Conservation (phyloP, 192 early-diverging fungal species). For the Coemansia sp. region DNA sequence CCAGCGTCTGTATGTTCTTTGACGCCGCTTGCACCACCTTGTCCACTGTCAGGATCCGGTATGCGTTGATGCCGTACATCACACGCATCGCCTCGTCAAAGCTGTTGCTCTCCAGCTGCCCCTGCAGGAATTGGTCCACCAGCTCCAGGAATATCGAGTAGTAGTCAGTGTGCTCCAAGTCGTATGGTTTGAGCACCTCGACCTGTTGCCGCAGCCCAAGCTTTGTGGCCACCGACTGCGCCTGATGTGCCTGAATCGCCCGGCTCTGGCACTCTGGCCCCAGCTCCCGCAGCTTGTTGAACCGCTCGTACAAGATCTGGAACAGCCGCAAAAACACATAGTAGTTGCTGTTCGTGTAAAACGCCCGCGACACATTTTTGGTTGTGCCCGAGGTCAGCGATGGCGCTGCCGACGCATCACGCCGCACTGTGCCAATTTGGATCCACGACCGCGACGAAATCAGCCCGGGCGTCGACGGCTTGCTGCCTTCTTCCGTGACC, state of each 20-base stretch:
- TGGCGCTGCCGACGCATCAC: constrained; percentile 23
- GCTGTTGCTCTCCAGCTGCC: constrained; percentile 72
- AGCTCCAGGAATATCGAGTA: constrained; percentile 75
- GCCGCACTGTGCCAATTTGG: constrained; percentile 31
- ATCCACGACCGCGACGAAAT: constrained; percentile 57
- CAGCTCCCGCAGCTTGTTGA: constrained; percentile 76
- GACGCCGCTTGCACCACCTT: constrained; percentile 77
- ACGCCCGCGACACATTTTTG: constrained; percentile 59
- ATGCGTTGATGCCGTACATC: constrained; percentile 88
- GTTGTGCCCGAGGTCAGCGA: constrained; percentile 1
- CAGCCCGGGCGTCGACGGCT: constrained; percentile 52
- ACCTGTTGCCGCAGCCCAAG: constrained; percentile 44
- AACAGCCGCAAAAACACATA: constrained; percentile 88
- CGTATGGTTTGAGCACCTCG: constrained; percentile 61
- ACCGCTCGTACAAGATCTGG: constrained; percentile 82
- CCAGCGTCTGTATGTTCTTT: constrained; percentile 74
- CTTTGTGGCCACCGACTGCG: constrained; percentile 46
- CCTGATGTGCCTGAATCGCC: constrained; percentile 28
- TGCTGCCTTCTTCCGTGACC: constrained; percentile 32
- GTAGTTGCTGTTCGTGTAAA: constrained; percentile 84
- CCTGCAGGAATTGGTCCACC: constrained; percentile 74
- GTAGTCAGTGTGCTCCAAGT: constrained; percentile 64
- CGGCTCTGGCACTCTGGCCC: constrained; percentile 57
- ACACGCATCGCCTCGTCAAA: constrained; percentile 88
- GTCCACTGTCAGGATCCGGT: constrained; percentile 86